Percentiles rank a stretch among this genome's conserved stretches.
These are phyloP conservation scores for Arxiozyma slooffiae DNA, from an alignment of 1,139 yeast species.

Conservation along the genomic window DNA sequence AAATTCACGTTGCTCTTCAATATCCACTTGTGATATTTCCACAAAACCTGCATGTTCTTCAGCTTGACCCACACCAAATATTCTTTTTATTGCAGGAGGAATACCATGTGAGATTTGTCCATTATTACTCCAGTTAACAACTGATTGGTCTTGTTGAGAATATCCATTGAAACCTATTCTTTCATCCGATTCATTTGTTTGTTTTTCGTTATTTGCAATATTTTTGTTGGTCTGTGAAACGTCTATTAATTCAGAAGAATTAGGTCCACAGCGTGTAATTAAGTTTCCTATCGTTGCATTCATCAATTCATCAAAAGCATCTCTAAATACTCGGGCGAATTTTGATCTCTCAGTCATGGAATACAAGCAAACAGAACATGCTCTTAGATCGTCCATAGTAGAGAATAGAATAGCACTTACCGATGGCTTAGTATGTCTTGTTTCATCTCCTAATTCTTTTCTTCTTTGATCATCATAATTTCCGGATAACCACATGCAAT, in stretches of 20 bases:
- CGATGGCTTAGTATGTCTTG: slow-evolving; percentile 44
- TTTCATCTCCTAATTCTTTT: slow-evolving; percentile 38
- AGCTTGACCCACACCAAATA: slow-evolving; percentile 29
- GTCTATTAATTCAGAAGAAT: slow-evolving; percentile 42
- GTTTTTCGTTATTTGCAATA: not conserved
- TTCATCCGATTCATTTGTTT: not conserved
- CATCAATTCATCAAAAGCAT: slow-evolving; percentile 52
- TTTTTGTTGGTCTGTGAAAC: slow-evolving; percentile 7
- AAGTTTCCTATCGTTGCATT: slow-evolving; percentile 46
- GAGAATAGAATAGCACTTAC: slow-evolving; percentile 41
- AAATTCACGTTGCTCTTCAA: slow-evolving; percentile 41
- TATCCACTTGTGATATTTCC: slow-evolving; percentile 32
- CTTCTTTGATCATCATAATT: slow-evolving; percentile 44
- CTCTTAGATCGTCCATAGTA: slow-evolving; percentile 47
- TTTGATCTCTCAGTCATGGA: slow-evolving; percentile 52
- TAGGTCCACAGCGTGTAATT: slow-evolving; percentile 47
- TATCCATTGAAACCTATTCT: not conserved
- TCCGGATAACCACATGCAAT: slow-evolving; percentile 51
- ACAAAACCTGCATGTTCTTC: slow-evolving; percentile 27
- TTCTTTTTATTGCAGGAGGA: slow-evolving; percentile 47
- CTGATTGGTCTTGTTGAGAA: not conserved
- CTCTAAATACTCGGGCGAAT: slow-evolving; percentile 47
- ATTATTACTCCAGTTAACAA: not conserved
- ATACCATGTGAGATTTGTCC: slow-evolving; percentile 31
- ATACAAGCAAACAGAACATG: slow-evolving; percentile 48